phyloP scores from a whole-genome alignment of 306 rosid species.

The Bauhinia variegata region DNA sequence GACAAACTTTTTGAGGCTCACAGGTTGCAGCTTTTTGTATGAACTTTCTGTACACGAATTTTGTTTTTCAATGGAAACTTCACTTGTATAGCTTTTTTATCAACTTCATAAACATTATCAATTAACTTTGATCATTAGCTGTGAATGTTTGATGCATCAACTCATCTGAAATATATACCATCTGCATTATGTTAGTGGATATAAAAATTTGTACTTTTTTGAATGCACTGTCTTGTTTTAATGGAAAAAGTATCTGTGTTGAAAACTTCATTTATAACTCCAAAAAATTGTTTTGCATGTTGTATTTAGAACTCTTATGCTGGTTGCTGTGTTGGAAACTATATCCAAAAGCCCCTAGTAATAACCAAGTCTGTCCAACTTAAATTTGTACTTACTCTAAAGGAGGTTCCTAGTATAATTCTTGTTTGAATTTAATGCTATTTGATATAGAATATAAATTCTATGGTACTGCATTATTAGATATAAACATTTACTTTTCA shows the following conservation, averaged over 20 bases:
- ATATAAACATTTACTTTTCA: background rate
- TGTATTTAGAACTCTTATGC: background rate
- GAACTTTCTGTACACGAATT: constrained; percentile 5
- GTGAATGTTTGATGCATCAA: constrained; percentile 5
- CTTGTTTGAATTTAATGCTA: background rate
- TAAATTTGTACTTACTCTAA: background rate
- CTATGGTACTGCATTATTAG: background rate
- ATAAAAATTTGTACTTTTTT: background rate
- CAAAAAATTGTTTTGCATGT: background rate
- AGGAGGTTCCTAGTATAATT: constrained; percentile 11
- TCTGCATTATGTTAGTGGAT: background rate
- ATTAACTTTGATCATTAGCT: constrained; percentile 7
- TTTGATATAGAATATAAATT: background rate
- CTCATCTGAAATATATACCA: background rate
- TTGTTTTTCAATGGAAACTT: constrained; percentile 1
- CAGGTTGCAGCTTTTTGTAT: constrained; percentile 57
- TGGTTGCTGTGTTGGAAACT: constrained; percentile 5
- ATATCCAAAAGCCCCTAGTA: background rate
- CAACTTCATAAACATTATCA: background rate
- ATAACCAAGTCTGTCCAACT: no score
- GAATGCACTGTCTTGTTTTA: constrained; percentile 4
- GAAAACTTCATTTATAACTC: no score
- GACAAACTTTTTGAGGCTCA: constrained; percentile 88
- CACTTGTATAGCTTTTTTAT: background rate
- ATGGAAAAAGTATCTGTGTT: no score